Base-by-base conservation (phyloP, 805 yeast species). In the Candida jianshihensis region DNA sequence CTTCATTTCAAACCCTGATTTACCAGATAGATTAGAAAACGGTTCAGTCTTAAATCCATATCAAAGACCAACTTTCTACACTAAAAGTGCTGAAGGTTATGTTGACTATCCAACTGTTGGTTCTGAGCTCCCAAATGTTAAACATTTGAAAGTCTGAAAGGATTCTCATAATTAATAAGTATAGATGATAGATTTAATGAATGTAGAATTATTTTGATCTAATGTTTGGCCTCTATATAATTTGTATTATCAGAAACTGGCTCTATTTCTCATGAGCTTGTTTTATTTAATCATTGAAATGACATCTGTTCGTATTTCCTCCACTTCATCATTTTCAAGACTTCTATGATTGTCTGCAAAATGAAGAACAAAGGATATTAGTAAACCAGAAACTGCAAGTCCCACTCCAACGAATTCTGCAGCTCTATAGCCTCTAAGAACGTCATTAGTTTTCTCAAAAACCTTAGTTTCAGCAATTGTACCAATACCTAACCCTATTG, bases 401-500 rank as follows among this genome's bases (percentile, higher is more conserved):
- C 88, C 90, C 24, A 74, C 61, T 1, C 81, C 87, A 16, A 73
- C 66, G 44, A 78, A 78, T 34, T 68, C 52, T 0, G 83, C 83
- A 15, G 70, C 68, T 34, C 85, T 56, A 47, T 77, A 74, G 14
- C 80, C 73, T 22, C 63, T 42, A 34, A 75, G 31, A 1, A 43
- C 2, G 16, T 51, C 42, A 1, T 50, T 39, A 2, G 47, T 57
- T 13, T 47, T 42, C n/a, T 54, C 45, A 16, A 50, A 46, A 1
- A 66, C 48, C 36, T 70, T 60, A 16, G 57, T 59, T 44, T 81
- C 83, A 3, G 78, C 81, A 3, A 81, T 74, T n/a, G 78, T 77
- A 4, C 84, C 81, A 30, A 83, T 61, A 9, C 88, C 90, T 22
- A 83, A 60, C 26, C 79, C 75, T n/a, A 82, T 53, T 0, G 88